These are phyloP conservation scores for Leccinum subrobustum DNA, from an alignment of 1,284 basidiomycete genomes.

Conservation along the genomic window DNA sequence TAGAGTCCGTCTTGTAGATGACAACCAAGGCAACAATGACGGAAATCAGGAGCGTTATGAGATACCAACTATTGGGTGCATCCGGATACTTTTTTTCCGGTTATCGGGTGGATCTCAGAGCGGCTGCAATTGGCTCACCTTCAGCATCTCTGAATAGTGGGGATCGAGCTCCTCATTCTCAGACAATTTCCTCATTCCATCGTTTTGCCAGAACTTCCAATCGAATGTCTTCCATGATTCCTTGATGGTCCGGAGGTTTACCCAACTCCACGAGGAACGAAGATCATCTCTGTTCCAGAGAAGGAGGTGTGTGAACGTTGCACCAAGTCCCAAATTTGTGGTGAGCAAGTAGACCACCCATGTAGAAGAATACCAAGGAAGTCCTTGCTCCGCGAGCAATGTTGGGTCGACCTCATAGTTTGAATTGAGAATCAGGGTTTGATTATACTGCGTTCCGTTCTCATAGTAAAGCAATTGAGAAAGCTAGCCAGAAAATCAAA, in stretches of 20 bases:
- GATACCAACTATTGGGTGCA: slow-evolving; percentile 49
- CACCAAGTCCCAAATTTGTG: slow-evolving; percentile 39
- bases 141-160: slow-evolving; percentile 52
- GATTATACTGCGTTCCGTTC: slow-evolving; percentile 47
- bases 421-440: slow-evolving; percentile 46
- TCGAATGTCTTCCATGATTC: slow-evolving; percentile 32
- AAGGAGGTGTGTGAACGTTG: slow-evolving; percentile 49
- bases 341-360: slow-evolving; percentile 39
- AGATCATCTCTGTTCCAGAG: slow-evolving; percentile 51
- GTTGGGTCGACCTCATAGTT: slow-evolving; percentile 47
- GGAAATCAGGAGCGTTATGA: slow-evolving; percentile 37
- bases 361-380: slow-evolving; percentile 35
- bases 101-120: background rate
- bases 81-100: slow-evolving; percentile 40
- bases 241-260: slow-evolving; percentile 24
- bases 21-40: slow-evolving; percentile 43
- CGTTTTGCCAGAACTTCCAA: slow-evolving; percentile 45
- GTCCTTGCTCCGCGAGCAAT: slow-evolving; percentile 42
- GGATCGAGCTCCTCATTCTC: slow-evolving; percentile 40
- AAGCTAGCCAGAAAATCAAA: slow-evolving; percentile 24
- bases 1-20: slow-evolving; percentile 49
- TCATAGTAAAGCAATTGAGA: slow-evolving; percentile 49
- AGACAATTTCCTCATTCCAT: slow-evolving; percentile 37
- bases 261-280: slow-evolving; percentile 44
- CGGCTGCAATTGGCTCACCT: slow-evolving; percentile 30